Conservation (phyloP, 257 asterid species). For the Capsicum baccatum region DNA sequence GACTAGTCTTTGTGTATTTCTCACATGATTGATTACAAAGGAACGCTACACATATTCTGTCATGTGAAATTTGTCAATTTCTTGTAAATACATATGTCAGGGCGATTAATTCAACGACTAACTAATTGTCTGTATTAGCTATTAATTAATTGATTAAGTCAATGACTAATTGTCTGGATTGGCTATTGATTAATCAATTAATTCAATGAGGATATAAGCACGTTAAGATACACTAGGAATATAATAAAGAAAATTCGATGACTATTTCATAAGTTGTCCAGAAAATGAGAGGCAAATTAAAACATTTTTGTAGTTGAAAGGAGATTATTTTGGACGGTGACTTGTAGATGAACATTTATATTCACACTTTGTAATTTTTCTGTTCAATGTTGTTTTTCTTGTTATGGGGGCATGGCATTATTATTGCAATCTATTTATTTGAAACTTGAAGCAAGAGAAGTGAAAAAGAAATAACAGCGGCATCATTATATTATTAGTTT, state of each 20-base stretch:
- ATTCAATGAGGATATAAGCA: not conserved
- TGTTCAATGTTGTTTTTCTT: not conserved
- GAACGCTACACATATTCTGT: not conserved
- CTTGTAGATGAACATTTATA: slow-evolving; percentile 5
- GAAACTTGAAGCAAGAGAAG: slow-evolving; percentile 17
- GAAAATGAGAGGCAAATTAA: slow-evolving; percentile 22
- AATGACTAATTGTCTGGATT: not conserved
- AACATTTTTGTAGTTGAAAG: not conserved
- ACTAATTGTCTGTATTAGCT: not conserved
- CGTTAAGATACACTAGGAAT: not conserved
- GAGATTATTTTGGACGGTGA: not conserved
- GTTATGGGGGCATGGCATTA: not conserved
- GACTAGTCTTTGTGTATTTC: not conserved
- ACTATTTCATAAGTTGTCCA: not conserved
- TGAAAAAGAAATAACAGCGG: not conserved
- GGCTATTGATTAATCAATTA: not conserved
- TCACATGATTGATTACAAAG: not conserved
- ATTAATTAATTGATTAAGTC: not conserved
- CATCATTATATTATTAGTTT: not conserved
- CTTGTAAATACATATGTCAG: not conserved
- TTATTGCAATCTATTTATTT: slow-evolving; percentile 24
- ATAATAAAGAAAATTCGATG: slow-evolving; percentile 8
- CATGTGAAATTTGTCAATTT: not conserved
- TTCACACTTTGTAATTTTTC: not conserved
- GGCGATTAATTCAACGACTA: not conserved